Conservation (phyloP, 768 basidiomycete genomes). For the Cyclocybe aegerita region DNA sequence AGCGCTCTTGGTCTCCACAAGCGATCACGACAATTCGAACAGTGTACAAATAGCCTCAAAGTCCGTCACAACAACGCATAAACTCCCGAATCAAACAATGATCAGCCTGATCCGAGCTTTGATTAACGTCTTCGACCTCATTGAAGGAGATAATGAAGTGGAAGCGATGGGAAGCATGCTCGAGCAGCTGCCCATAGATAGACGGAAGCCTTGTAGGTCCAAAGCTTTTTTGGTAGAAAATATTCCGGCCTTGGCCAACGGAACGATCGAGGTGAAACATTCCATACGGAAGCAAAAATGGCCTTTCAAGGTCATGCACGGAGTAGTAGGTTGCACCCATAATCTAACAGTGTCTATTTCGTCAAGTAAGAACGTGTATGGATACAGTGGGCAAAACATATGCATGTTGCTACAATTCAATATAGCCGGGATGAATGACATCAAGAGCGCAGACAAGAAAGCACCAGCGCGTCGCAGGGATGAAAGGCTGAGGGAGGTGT, state of each 20-base stretch:
- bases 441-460: too few relatives aligned
- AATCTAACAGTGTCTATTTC: too few relatives aligned
- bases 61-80: slow-evolving; percentile 4
- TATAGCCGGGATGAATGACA: too few relatives aligned
- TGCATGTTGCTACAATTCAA: too few relatives aligned
- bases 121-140: not conserved
- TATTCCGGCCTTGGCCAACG: slow-evolving; percentile 3
- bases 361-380: too few relatives aligned
- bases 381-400: too few relatives aligned
- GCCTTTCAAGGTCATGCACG: too few relatives aligned
- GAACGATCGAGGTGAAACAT: slow-evolving; percentile 13
- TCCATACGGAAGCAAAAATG: not conserved
- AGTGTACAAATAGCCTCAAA: slow-evolving; percentile 21
- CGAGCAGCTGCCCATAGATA: not conserved
- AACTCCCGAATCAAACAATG: slow-evolving; percentile 3
- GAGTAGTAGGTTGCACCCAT: too few relatives aligned
- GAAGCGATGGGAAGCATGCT: too few relatives aligned
- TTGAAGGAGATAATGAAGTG: too few relatives aligned
- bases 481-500: too few relatives aligned
- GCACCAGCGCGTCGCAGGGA: too few relatives aligned
- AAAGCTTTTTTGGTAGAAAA: slow-evolving; percentile 6
- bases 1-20: slow-evolving; percentile 1
- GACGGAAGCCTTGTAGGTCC: not conserved
- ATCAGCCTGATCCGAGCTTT: not conserved
- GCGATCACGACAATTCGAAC: slow-evolving; percentile 21